These are phyloP conservation scores for Naegleria fowleri DNA, from an alignment of 208 protist species.

Conservation along the genomic window DNA sequence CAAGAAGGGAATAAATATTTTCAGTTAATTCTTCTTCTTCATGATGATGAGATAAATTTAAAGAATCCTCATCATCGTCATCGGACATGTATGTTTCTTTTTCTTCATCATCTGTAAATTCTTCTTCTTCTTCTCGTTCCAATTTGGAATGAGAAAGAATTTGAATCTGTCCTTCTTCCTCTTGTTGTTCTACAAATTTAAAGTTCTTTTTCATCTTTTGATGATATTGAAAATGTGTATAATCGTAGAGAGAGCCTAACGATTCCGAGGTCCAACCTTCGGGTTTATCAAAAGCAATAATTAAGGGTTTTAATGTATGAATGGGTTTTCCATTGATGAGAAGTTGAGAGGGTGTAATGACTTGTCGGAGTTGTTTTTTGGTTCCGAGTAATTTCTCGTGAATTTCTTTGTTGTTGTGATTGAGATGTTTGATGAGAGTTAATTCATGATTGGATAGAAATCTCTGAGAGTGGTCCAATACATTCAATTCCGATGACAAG, in stretches of 20 bases:
- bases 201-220: neutral
- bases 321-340: neutral
- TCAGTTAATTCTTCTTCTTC: neutral
- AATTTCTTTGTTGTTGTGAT: neutral
- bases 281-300: neutral
- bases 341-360: neutral
- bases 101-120: neutral
- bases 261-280: neutral
- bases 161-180: neutral
- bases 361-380: neutral
- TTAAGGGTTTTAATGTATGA: neutral
- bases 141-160: neutral
- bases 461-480: neutral
- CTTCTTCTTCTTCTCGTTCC: neutral
- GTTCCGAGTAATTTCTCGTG: neutral
- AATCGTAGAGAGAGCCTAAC: neutral
- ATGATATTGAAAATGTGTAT: neutral
- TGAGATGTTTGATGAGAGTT: neutral
- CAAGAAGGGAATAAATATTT: neutral
- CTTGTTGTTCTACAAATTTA: neutral
- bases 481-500: neutral
- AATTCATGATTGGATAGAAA: neutral
- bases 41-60: too few relatives aligned
- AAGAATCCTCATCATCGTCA: neutral
- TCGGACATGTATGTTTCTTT: too few relatives aligned